phyloP scores from a whole-genome alignment of 2,329 filamentous ascomycete genomes.

The Microsporum audouinii region DNA sequence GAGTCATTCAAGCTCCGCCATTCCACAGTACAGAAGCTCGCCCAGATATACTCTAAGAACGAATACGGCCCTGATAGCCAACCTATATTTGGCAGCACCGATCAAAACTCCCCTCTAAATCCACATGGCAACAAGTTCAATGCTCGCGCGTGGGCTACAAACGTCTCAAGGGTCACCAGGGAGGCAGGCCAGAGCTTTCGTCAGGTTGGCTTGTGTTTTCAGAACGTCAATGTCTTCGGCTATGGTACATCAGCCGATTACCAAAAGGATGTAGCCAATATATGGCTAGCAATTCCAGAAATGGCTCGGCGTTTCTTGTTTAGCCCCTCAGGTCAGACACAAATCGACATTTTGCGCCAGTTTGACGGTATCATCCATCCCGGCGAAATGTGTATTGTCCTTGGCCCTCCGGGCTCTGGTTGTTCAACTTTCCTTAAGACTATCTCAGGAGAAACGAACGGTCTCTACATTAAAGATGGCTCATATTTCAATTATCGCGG shows the following conservation, averaged over 20 bases:
- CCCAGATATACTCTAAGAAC: neutral
- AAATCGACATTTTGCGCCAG: conserved; percentile 47
- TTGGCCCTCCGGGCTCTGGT: conserved; percentile 33
- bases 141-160: neutral
- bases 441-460: conserved; percentile 59
- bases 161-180: neutral
- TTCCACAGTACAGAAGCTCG: neutral
- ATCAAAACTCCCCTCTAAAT: neutral
- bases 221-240: conserved; percentile 28
- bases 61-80: neutral
- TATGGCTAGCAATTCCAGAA: conserved; percentile 16
- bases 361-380: conserved; percentile 48
- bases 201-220: conserved; percentile 26
- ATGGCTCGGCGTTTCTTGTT: conserved; percentile 19
- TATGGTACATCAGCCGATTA: conserved; percentile 32
- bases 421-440: conserved; percentile 73
- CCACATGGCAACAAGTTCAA: neutral
- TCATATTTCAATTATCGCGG: conserved; percentile 70
- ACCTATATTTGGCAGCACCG: conserved; percentile 1
- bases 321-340: conserved; percentile 19
- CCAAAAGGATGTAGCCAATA: conserved; percentile 34
- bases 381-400: conserved; percentile 25
- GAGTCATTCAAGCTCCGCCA: neutral
- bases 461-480: conserved; percentile 57
- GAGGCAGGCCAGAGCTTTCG: neutral